Percentiles rank a stretch among this genome's conserved stretches.
These are phyloP conservation scores for Teratosphaeria pseudoeucalypti DNA, from an alignment of 2,329 filamentous ascomycete genomes.

Conservation along the genomic window DNA sequence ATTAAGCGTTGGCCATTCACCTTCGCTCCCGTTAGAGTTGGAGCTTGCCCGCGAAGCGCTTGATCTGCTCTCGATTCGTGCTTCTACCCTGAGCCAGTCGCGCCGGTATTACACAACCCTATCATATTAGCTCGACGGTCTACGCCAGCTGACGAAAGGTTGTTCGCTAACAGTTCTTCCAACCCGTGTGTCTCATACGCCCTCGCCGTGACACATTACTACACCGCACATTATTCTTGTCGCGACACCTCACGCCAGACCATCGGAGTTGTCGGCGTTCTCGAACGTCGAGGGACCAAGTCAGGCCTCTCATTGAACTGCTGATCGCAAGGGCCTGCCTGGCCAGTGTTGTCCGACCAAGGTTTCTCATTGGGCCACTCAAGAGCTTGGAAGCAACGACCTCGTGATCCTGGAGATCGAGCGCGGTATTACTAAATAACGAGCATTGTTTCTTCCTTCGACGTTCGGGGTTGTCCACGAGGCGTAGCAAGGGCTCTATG, in stretches of 20 bases:
- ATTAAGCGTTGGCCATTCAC: slow-evolving; percentile 1
- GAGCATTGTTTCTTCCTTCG: neutral
- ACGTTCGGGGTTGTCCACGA: neutral
- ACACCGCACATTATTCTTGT: neutral
- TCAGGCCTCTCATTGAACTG: neutral
- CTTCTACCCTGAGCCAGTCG: neutral
- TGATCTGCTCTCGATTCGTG: neutral
- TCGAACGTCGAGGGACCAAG: neutral
- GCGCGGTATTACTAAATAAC: neutral
- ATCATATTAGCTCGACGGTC: neutral
- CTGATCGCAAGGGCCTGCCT: neutral
- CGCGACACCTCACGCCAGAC: neutral
- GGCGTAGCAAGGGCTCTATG: neutral
- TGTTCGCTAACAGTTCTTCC: neutral
- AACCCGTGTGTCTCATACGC: neutral
- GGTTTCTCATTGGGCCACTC: neutral
- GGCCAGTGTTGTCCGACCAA: neutral
- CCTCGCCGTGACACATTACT: neutral
- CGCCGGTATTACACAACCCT: neutral
- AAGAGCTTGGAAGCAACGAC: neutral
- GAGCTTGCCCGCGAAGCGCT: slow-evolving; percentile 7
- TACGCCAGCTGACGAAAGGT: neutral
- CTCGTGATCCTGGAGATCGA: neutral
- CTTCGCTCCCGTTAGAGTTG: slow-evolving; percentile 13
- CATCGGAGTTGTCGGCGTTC: neutral